Evolutionary conservation across 306 rosid genomes (phyloP).

Genomic region (Castanospermum australe): DNA sequence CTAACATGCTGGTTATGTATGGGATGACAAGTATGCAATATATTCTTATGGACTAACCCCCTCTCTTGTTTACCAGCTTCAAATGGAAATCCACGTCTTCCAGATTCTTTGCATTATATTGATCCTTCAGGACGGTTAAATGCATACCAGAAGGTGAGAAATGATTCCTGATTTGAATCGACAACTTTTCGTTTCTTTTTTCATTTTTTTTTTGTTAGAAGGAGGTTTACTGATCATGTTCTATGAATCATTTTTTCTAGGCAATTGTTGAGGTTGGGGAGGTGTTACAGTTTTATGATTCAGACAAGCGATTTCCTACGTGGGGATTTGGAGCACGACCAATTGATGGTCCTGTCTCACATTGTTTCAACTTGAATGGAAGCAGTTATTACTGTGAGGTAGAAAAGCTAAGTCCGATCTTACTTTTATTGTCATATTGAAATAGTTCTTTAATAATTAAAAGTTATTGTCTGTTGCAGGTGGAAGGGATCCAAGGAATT

Average conservation of each 20-base stretch:
- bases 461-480: slow-evolving; percentile 55
- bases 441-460: slow-evolving; percentile 22
- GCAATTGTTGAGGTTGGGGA: slow-evolving; percentile 94
- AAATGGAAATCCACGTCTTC: slow-evolving; percentile 97
- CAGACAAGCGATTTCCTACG: slow-evolving; percentile 91
- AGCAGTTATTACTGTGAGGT: slow-evolving; percentile 94
- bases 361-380: slow-evolving; percentile 98
- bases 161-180: slow-evolving; percentile 26
- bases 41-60: slow-evolving; percentile 21
- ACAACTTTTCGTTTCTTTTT: too few species aligned
- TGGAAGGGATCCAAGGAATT: slow-evolving; percentile 97
- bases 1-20: slow-evolving; percentile 14
- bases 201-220: too few species aligned
- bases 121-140: slow-evolving; percentile 95
- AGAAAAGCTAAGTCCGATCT: slow-evolving; percentile 30
- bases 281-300: slow-evolving; percentile 89
- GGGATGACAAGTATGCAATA: slow-evolving; percentile 9
- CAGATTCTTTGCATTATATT: slow-evolving; percentile 98
- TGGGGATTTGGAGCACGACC: slow-evolving; percentile 99
- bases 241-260: slow-evolving; percentile 43
- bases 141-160: slow-evolving; percentile 95
- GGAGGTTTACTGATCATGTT: slow-evolving; percentile 16
- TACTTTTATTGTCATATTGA: slow-evolving; percentile 31
- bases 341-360: slow-evolving; percentile 98
- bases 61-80: slow-evolving; percentile 73